Evolutionary conservation across 2,329 filamentous ascomycete species (phyloP), one percentile per base, ranked within the genome.

Genomic region (Colletotrichum trifolii): DNA sequence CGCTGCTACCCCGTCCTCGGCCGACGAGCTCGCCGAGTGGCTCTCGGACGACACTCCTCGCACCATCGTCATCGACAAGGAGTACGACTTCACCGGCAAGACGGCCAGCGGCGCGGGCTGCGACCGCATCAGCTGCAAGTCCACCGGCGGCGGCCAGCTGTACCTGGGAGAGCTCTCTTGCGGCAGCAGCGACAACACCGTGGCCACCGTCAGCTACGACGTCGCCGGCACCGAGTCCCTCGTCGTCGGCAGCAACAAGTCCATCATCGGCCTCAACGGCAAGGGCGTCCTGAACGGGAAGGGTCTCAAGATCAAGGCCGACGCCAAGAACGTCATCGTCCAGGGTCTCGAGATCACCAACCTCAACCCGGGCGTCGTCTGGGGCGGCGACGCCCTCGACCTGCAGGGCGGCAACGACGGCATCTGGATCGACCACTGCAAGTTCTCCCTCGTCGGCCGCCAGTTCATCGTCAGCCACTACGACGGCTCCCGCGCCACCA

Each of bases 231-330:
- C 78, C 2, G 71, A 78, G 35, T 82, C 81, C 50, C 86, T 88
- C 73, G 81, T 75, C 12, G 81, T 89, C 69, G 76, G 75, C 36
- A 85, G 82, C 67, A 84, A 89, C 81, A 89, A 89, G 80, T 83
- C 81, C 33, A 69, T 89, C 60, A 73, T 89, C 42, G 86, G 87
- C 15, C 74, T 80, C 64, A 86, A 85, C 56, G 75, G 72, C 69
- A 77, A 78, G 68, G 86, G 85, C 73, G 73, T 87, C 39, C 87
- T 89, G 73, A 83, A 82, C 72, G 85, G 85, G 70, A 87, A 87
- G 77, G 85, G 85, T 66, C 74, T 87, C 25, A 81, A 83, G 35
- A 79, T 85, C 15, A 75, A 72, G 68, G 77, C 77, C 58, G 79
- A 79, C 17, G 81, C 73, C 72, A 74, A 71, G 66, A 87, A 89